These are phyloP conservation scores for Selaginella moellendorffii DNA, from an alignment of 75 land plant species.

Conservation along the genomic window DNA sequence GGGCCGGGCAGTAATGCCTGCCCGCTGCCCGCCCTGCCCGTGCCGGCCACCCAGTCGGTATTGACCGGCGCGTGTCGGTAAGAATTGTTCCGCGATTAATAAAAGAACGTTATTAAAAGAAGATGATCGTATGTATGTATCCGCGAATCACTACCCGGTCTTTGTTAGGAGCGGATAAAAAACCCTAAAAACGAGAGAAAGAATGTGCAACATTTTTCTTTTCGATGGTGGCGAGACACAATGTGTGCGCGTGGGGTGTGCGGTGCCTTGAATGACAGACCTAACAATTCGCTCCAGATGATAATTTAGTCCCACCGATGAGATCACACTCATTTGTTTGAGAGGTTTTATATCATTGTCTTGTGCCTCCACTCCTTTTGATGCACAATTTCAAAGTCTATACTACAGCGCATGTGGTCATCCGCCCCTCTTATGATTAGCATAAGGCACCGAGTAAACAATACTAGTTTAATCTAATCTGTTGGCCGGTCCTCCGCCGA, in stretches of 20 bases:
- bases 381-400: background rate
- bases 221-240: background rate
- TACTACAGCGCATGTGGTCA: background rate
- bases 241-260: background rate
- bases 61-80: background rate
- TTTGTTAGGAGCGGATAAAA: too few species aligned
- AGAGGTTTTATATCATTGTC: background rate
- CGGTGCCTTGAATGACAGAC: background rate
- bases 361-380: background rate
- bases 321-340: background rate
- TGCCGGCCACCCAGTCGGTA: background rate
- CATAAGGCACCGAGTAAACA: background rate
- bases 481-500: background rate
- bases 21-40: background rate
- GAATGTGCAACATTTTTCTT: too few species aligned
- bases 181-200: too few species aligned
- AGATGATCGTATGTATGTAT: too few species aligned
- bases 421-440: background rate
- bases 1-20: background rate
- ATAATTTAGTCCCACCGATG: background rate
- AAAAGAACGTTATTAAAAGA: background rate
- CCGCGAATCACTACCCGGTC: background rate
- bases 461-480: background rate
- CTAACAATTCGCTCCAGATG: background rate
- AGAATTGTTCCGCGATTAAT: too few species aligned